Conservation (phyloP, 139 green algal species). For the Tetraselmis chui region DNA sequence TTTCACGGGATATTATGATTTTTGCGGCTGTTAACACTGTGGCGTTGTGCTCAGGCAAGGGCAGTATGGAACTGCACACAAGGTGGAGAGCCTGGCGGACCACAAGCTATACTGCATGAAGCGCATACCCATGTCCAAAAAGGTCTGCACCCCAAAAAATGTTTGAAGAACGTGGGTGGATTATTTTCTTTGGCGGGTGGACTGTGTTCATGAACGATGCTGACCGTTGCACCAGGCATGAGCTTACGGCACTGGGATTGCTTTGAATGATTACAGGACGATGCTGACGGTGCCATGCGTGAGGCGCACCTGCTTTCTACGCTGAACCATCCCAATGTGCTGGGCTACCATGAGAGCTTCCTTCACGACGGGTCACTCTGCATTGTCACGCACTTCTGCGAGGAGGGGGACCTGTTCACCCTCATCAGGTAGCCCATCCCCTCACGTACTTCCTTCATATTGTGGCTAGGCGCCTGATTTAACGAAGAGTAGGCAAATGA, state of each 20-base stretch:
- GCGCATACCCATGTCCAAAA: slow-evolving; percentile 37
- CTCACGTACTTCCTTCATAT: too few species aligned
- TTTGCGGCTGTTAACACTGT: too few species aligned
- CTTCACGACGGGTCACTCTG: slow-evolving; percentile 39
- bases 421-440: slow-evolving; percentile 2
- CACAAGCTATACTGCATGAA: slow-evolving; percentile 44
- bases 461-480: too few species aligned
- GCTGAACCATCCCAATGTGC: slow-evolving; percentile 52
- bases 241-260: neutral
- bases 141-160: slow-evolving; percentile 14
- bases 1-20: too few species aligned
- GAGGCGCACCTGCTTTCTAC: slow-evolving; percentile 43
- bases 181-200: neutral
- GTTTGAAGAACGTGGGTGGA: neutral
- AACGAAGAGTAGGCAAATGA: too few species aligned
- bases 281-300: slow-evolving; percentile 28
- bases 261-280: slow-evolving; percentile 25
- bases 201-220: neutral
- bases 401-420: slow-evolving; percentile 25
- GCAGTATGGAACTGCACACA: slow-evolving; percentile 29
- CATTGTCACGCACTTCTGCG: slow-evolving; percentile 50
- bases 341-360: slow-evolving; percentile 44
- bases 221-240: too few species aligned
- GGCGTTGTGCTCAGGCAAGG: slow-evolving; percentile 14
- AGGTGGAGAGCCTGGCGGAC: slow-evolving; percentile 28